Evolutionary conservation across 2,329 filamentous ascomycete genomes (phyloP), one percentile per base, ranked within the genome.

Genomic region (Microsporum audouinii): DNA sequence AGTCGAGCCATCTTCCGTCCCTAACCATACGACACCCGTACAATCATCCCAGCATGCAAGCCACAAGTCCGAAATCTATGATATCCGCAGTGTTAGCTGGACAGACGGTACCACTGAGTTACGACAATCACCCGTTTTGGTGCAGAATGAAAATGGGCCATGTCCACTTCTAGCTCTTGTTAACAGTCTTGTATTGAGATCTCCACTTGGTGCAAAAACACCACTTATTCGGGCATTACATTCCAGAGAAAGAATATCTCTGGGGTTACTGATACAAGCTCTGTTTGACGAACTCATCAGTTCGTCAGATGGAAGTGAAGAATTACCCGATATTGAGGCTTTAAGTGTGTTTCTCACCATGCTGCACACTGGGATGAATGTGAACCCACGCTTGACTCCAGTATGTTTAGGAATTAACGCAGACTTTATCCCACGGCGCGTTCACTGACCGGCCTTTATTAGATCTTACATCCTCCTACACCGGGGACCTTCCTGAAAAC

Each of bases 301-400:
- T 2, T 84, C 84, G 6, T 77, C 88, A 59, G 79, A 88, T 58
- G 85, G 83, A 0, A 82, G 83, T 56, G 83, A 86, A 38, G 78
- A 84, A 14, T 75, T 97, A 29, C 92, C 92, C 0, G 94, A 97
- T 71, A 87, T 97, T 7, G 83, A 86, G 39, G 91, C 96, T 62
- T 79, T 99, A 1, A 95, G 96, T 71, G 80, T 82, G 5, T 99
- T 99, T 69, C 78, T 99, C 1, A 84, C 94, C 61, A 88, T 89
- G 51, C 77, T 99, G 1, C 90, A 96, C 67, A 97, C 91, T 0
- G 94, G 94, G 41, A 96, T 99, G 89, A 99, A 97, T 68, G 92
- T 97, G 61, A 99, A 99, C 66, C 94, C 94, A 1, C 84, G 88
- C 23, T 94, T 96, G 65, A 81, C 95, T 5, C 81, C 89, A 1